A percentile compares a stretch with the other conserved stretches of the same genome.
Evolutionary conservation across 2,329 filamentous ascomycete species (phyloP).

Genomic region (Dothideomycetes sp.): DNA sequence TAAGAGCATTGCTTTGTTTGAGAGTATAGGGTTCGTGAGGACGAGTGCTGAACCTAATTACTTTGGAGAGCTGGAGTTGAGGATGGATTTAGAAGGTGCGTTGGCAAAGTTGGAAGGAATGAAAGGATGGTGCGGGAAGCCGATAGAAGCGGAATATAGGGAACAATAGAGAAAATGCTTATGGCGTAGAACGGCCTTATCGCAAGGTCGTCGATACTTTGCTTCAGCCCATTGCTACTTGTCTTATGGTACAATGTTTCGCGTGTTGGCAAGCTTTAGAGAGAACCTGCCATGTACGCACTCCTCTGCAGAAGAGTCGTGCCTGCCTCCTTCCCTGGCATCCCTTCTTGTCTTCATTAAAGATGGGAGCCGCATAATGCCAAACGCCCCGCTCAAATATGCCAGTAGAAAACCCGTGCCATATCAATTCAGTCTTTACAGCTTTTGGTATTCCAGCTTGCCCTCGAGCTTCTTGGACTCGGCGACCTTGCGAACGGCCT

Average conservation of each 20-base stretch:
- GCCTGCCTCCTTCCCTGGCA: too few species aligned
- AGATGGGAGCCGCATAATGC: too few species aligned
- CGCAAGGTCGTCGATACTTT: too few species aligned
- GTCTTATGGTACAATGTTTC: too few species aligned
- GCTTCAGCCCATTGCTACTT: too few species aligned
- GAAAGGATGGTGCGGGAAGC: background rate
- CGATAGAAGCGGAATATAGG: background rate
- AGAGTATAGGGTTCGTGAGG: slow-evolving; percentile 48
- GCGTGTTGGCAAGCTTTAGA: too few species aligned
- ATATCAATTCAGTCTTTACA: slow-evolving; percentile 43
- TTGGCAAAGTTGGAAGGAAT: background rate
- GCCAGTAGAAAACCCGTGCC: background rate
- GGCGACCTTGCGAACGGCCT: slow-evolving; percentile 92
- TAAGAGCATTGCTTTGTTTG: slow-evolving; percentile 51
- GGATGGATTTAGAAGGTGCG: slow-evolving; percentile 22
- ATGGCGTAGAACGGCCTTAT: too few species aligned
- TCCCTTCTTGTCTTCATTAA: too few species aligned
- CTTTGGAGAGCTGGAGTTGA: slow-evolving; percentile 59
- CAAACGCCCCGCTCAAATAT: background rate
- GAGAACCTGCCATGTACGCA: too few species aligned
- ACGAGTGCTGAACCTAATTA: slow-evolving; percentile 47
- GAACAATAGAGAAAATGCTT: too few species aligned
- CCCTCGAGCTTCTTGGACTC: slow-evolving; percentile 98
- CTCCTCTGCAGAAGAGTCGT: too few species aligned
- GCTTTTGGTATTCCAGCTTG: slow-evolving; percentile 94